Percentiles rank a stretch among this genome's conserved stretches.
Evolutionary conservation across 306 rosid genomes (phyloP).

Genomic region (Rosa persica): DNA sequence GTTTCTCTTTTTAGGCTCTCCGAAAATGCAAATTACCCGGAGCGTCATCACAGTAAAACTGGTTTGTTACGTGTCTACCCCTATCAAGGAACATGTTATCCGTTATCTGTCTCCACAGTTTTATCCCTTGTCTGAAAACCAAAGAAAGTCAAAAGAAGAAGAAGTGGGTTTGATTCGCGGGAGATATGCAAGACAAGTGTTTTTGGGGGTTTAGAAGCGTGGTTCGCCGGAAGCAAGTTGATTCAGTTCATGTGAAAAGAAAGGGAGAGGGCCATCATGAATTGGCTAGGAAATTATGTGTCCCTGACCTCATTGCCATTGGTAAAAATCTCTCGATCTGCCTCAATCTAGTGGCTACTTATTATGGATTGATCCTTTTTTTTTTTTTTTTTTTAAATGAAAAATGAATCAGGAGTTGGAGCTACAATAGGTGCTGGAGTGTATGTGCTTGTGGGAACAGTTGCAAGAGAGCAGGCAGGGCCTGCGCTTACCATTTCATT

Average conservation of each 20-base stretch:
- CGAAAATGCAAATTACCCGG: too few relatives aligned
- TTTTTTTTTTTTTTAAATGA: too few relatives aligned
- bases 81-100: too few relatives aligned
- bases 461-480: slow-evolving; percentile 86
- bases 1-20: too few relatives aligned
- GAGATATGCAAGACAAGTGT: slow-evolving; percentile 14
- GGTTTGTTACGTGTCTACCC: not conserved
- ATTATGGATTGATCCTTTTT: too few relatives aligned
- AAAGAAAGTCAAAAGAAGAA: too few relatives aligned
- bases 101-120: too few relatives aligned
- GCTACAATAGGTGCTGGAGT: slow-evolving; percentile 94
- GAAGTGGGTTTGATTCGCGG: not conserved
- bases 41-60: not conserved
- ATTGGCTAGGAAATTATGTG: slow-evolving; percentile 62
- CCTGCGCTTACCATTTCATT: slow-evolving; percentile 78
- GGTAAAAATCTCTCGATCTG: slow-evolving; percentile 25
- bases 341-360: too few relatives aligned
- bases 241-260: slow-evolving; percentile 42
- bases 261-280: slow-evolving; percentile 27
- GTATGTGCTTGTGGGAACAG: slow-evolving; percentile 89
- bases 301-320: slow-evolving; percentile 56
- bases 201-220: slow-evolving; percentile 44
- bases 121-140: too few relatives aligned
- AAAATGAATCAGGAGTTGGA: slow-evolving; percentile 64
- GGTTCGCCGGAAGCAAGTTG: slow-evolving; percentile 65